Conservation (phyloP, 78 protist species). For the Anaeramoeba flamelloides region DNA sequence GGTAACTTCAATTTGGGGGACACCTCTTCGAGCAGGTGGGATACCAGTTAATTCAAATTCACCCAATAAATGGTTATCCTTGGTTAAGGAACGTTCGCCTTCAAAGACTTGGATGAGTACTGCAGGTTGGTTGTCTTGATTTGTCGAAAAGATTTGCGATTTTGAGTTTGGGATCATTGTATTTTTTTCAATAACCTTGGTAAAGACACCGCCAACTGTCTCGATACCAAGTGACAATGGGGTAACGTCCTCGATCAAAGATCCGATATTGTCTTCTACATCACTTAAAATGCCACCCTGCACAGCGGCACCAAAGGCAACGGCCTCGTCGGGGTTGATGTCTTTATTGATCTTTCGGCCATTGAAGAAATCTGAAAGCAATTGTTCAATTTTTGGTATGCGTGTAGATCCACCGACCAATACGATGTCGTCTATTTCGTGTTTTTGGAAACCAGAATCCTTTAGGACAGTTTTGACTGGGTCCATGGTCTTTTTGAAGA, state of each 20-base stretch:
- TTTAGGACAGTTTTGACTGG: slow-evolving; percentile 36
- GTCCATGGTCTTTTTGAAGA: slow-evolving; percentile 44
- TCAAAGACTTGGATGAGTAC: slow-evolving; percentile 58
- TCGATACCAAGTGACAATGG: slow-evolving; percentile 93
- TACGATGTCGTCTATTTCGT: slow-evolving; percentile 63
- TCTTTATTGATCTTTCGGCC: slow-evolving; percentile 91
- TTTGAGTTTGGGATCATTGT: slow-evolving; percentile 85
- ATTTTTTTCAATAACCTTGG: slow-evolving; percentile 73
- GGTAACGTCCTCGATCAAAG: slow-evolving; percentile 78
- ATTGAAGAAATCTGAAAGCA: slow-evolving; percentile 76
- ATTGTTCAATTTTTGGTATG: too few relatives aligned
- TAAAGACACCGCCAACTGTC: slow-evolving; percentile 88
- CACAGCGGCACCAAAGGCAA: slow-evolving; percentile 95
- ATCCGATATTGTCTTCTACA: slow-evolving; percentile 28
- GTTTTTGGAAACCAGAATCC: slow-evolving; percentile 63
- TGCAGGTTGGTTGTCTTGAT: slow-evolving; percentile 86
- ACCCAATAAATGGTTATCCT: slow-evolving; percentile 66
- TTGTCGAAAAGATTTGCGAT: slow-evolving; percentile 85
- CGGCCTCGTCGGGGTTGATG: slow-evolving; percentile 99
- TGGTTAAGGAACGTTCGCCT: slow-evolving; percentile 68
- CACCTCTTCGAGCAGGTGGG: slow-evolving; percentile 75
- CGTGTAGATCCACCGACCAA: slow-evolving; percentile 84
- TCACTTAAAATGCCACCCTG: too few relatives aligned
- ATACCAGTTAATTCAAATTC: slow-evolving; percentile 49
- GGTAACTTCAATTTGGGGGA: slow-evolving; percentile 68